Percentiles rank a stretch among this genome's conserved stretches.
phyloP scores from a whole-genome alignment of 805 yeast species.

The Hanseniaspora hatyaiensis region DNA sequence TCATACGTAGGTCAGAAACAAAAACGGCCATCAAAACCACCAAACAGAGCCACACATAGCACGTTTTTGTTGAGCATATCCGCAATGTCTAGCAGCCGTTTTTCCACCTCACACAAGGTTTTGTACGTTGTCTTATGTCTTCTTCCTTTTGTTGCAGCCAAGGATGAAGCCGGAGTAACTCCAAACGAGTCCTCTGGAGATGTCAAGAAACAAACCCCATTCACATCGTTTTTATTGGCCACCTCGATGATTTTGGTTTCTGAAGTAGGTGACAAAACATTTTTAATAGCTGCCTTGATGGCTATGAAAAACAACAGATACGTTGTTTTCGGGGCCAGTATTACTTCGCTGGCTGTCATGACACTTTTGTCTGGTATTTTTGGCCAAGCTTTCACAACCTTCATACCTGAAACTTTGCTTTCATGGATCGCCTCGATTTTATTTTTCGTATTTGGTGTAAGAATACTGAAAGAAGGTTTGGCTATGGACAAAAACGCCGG shows the following conservation, averaged over 20 bases:
- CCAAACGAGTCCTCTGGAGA: background rate
- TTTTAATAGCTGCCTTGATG: slow-evolving; percentile 92
- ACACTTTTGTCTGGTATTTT: slow-evolving; percentile 80
- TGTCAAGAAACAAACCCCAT: slow-evolving; percentile 14
- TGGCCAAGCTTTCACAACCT: slow-evolving; percentile 80
- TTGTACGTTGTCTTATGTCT: background rate
- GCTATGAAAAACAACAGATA: slow-evolving; percentile 84
- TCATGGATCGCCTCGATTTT: slow-evolving; percentile 70
- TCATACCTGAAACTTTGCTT: slow-evolving; percentile 69
- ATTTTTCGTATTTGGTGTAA: slow-evolving; percentile 72
- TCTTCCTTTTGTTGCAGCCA: background rate
- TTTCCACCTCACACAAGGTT: no score
- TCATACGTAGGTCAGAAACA: no score
- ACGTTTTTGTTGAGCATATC: no score
- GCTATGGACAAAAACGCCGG: slow-evolving; percentile 72
- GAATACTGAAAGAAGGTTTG: slow-evolving; percentile 67
- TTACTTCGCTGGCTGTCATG: slow-evolving; percentile 76
- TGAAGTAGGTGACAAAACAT: slow-evolving; percentile 95
- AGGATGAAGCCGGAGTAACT: background rate
- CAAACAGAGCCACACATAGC: no score
- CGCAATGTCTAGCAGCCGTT: no score
- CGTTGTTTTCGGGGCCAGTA: slow-evolving; percentile 82
- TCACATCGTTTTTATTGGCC: slow-evolving; percentile 58
- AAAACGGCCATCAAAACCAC: no score
- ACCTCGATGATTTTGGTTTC: slow-evolving; percentile 86